These are phyloP conservation scores for Boletus fagicola DNA, from an alignment of 768 basidiomycete species.

Conservation along the genomic window DNA sequence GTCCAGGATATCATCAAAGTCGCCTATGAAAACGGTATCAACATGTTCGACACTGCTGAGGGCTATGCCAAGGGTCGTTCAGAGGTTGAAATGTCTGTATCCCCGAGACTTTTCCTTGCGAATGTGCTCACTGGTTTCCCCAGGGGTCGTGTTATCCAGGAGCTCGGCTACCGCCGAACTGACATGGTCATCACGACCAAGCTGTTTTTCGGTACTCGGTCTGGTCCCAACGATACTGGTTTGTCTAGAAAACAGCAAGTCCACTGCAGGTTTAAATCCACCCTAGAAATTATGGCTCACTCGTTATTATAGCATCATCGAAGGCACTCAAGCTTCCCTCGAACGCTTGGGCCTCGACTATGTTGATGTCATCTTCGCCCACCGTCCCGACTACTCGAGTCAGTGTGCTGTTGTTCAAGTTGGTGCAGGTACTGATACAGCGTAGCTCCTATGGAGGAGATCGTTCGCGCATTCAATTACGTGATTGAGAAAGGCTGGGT, in stretches of 20 bases:
- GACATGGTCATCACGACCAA: slow-evolving; percentile 58
- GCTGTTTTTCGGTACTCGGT: slow-evolving; percentile 53
- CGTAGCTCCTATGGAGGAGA: slow-evolving; percentile 49
- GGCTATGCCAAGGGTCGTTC: slow-evolving; percentile 45
- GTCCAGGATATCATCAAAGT: slow-evolving; percentile 51
- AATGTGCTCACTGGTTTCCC: background rate
- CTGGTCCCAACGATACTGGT: slow-evolving; percentile 43
- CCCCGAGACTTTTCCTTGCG: background rate
- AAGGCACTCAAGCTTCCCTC: slow-evolving; percentile 51
- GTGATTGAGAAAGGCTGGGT: slow-evolving; percentile 51
- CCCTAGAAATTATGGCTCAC: background rate
- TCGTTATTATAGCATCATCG: slow-evolving; percentile 43
- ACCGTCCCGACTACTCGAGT: slow-evolving; percentile 45
- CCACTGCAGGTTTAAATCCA: background rate
- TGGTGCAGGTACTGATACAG: background rate
- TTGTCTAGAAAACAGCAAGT: slow-evolving; percentile 35
- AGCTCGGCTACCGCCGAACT: slow-evolving; percentile 47
- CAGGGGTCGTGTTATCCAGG: slow-evolving; percentile 53
- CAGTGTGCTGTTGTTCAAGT: slow-evolving; percentile 2
- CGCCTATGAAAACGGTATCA: slow-evolving; percentile 53
- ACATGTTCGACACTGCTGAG: slow-evolving; percentile 50
- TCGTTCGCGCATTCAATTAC: slow-evolving; percentile 57
- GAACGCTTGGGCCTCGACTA: slow-evolving; percentile 53
- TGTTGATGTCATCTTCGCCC: slow-evolving; percentile 49
- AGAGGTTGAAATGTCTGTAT: slow-evolving; percentile 49